phyloP scores from a whole-genome alignment of 2,329 filamentous ascomycete species.

The Diaporthe sp. region DNA sequence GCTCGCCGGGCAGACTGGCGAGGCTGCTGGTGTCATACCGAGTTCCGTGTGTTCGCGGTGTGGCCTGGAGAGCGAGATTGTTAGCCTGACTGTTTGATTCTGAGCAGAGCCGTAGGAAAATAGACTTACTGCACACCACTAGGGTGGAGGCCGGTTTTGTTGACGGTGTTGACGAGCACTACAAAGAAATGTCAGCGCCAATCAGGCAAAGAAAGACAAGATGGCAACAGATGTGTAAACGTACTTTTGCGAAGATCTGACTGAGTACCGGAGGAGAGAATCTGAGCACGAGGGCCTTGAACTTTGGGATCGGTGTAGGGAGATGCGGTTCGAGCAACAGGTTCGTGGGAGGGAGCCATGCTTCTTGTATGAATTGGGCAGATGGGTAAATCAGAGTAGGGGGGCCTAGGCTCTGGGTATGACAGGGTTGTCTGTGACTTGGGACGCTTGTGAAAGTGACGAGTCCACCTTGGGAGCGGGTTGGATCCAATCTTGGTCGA shows the following conservation, averaged over 20 bases:
- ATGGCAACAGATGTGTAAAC: constrained; percentile 44
- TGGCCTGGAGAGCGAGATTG: constrained; percentile 68
- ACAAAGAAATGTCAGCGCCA: constrained; percentile 34
- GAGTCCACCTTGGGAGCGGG: constrained; percentile 45
- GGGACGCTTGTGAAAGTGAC: constrained; percentile 50
- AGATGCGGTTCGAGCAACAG: constrained; percentile 59
- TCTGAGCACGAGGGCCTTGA: constrained; percentile 60
- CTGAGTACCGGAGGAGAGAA: constrained; percentile 52
- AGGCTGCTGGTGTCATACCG: constrained; percentile 58
- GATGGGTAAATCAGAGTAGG: constrained; percentile 42
- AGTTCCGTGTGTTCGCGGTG: constrained; percentile 93
- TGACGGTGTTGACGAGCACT: constrained; percentile 76
- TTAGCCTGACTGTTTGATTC: neutral
- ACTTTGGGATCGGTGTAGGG: constrained; percentile 60
- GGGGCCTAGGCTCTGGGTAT: constrained; percentile 46
- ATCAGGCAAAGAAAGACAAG: constrained; percentile 34
- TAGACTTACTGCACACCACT: constrained; percentile 87
- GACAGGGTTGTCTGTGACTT: constrained; percentile 49
- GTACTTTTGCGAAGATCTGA: constrained; percentile 49
- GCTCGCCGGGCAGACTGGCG: neutral
- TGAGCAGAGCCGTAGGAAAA: neutral
- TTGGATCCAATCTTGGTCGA: constrained; percentile 37
- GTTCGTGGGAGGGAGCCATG: constrained; percentile 51
- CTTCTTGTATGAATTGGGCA: constrained; percentile 48
- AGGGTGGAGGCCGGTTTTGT: constrained; percentile 94